phyloP scores from a whole-genome alignment of 1,284 basidiomycete genomes.

The Peniophora sp. region DNA sequence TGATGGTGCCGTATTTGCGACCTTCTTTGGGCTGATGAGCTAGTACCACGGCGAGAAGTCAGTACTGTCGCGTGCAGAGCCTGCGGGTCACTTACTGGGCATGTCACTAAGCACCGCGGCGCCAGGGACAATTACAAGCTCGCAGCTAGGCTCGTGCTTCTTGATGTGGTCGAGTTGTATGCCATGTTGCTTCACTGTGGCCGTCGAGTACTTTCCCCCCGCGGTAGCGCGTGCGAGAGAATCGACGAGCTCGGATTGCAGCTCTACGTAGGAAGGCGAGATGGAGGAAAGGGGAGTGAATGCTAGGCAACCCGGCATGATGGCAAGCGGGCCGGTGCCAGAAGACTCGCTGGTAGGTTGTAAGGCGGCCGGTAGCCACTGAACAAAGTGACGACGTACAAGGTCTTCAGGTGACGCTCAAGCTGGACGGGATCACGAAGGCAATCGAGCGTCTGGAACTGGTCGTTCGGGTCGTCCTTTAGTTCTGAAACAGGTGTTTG shows the following conservation, averaged over 20 bases:
- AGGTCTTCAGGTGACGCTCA: constrained; percentile 21
- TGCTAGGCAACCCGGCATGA: constrained; percentile 5
- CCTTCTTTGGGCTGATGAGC: too few relatives aligned
- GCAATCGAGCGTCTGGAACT: constrained; percentile 21
- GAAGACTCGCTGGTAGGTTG: neutral
- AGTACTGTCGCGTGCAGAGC: too few relatives aligned
- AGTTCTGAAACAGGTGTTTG: constrained; percentile 15
- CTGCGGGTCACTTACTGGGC: too few relatives aligned
- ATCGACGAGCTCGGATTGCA: neutral
- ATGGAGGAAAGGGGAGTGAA: neutral
- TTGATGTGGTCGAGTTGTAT: neutral
- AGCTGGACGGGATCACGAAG: constrained; percentile 19
- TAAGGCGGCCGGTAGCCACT: neutral
- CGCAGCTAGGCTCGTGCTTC: neutral
- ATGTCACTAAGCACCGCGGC: too few relatives aligned
- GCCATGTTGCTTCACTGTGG: neutral
- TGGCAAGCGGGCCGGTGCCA: neutral
- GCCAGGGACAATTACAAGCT: neutral
- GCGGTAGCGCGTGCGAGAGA: neutral
- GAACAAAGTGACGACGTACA: constrained; percentile 15
- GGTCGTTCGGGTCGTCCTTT: constrained; percentile 15
- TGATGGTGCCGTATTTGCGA: too few relatives aligned
- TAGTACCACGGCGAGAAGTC: too few relatives aligned
- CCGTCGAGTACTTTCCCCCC: neutral
- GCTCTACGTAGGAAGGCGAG: neutral